phyloP scores from a whole-genome alignment of 768 basidiomycete species.

The Macrolepiota albuminosa region DNA sequence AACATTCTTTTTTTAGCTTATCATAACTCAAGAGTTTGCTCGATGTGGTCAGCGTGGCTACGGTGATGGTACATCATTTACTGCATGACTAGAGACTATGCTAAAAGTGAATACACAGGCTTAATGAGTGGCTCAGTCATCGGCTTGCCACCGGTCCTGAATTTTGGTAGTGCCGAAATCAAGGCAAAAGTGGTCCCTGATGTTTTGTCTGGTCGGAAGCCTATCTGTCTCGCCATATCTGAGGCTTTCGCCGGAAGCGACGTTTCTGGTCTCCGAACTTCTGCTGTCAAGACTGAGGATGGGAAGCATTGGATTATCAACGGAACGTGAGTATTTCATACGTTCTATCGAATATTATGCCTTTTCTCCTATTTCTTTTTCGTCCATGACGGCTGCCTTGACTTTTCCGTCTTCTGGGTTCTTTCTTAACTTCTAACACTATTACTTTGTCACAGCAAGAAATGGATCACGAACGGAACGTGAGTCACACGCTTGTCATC shows the following conservation, averaged over 20 bases:
- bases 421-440: constrained; percentile 1
- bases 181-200: constrained; percentile 56
- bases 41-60: constrained; percentile 74
- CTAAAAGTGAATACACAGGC: constrained; percentile 20
- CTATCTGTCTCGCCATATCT: constrained; percentile 81
- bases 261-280: constrained; percentile 68
- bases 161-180: constrained; percentile 65
- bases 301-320: constrained; percentile 81
- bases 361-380: not conserved
- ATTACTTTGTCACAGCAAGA: constrained; percentile 45
- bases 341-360: not conserved
- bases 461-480: constrained; percentile 81
- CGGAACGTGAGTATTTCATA: constrained; percentile 35
- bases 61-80: constrained; percentile 52
- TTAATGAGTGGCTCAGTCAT: constrained; percentile 74
- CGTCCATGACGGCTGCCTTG: not conserved
- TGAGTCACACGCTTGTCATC: constrained; percentile 23
- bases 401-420: not conserved
- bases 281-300: constrained; percentile 72
- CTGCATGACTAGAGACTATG: not conserved
- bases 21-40: constrained; percentile 74
- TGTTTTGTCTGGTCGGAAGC: constrained; percentile 67
- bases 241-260: constrained; percentile 89
- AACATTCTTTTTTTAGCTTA: constrained; percentile 38
- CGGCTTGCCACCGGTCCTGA: constrained; percentile 79